Evolutionary conservation across 2,329 filamentous ascomycete species (phyloP).

Genomic region (Fusarium brevicatenulatum): DNA sequence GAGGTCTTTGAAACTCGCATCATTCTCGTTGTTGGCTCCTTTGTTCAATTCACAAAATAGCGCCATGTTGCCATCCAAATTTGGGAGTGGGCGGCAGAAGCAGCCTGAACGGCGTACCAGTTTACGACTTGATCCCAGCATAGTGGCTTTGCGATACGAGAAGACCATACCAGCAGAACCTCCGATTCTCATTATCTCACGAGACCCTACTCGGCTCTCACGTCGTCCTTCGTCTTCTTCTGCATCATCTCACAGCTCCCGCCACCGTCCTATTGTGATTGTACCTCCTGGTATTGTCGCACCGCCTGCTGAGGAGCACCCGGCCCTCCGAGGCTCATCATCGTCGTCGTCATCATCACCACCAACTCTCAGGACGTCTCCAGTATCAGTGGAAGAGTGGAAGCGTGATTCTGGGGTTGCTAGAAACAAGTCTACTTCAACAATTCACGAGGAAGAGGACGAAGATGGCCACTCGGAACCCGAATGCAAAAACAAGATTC

Average conservation of each 20-base stretch:
- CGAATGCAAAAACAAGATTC: slow-evolving; percentile 14
- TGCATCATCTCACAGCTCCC: slow-evolving; percentile 37
- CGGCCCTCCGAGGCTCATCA: slow-evolving; percentile 56
- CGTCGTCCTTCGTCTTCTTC: slow-evolving; percentile 41
- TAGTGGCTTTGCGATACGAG: slow-evolving; percentile 70
- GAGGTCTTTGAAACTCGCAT: slow-evolving; percentile 1
- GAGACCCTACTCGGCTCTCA: slow-evolving; percentile 51
- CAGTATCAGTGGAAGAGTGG: slow-evolving; percentile 51
- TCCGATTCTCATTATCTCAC: slow-evolving; percentile 63
- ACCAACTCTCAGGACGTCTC: slow-evolving; percentile 35
- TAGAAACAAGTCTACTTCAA: slow-evolving; percentile 54
- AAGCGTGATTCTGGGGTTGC: slow-evolving; percentile 68
- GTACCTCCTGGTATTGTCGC: slow-evolving; percentile 48
- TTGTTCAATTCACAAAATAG: slow-evolving; percentile 20
- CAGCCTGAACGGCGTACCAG: slow-evolving; percentile 48
- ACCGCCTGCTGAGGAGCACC: slow-evolving; percentile 63
- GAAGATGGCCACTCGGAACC: slow-evolving; percentile 50
- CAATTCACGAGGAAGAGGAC: slow-evolving; percentile 54
- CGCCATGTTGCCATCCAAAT: slow-evolving; percentile 53
- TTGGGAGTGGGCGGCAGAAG: slow-evolving; percentile 57
- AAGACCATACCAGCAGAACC: slow-evolving; percentile 67
- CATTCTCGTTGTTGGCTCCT: slow-evolving; percentile 14
- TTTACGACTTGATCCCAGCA: slow-evolving; percentile 59
- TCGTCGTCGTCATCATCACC: slow-evolving; percentile 31
- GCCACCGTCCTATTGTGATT: slow-evolving; percentile 46